These are phyloP conservation scores for Aspergillus indologenus DNA, from an alignment of 495 filamentous ascomycete genomes.

Conservation along the genomic window DNA sequence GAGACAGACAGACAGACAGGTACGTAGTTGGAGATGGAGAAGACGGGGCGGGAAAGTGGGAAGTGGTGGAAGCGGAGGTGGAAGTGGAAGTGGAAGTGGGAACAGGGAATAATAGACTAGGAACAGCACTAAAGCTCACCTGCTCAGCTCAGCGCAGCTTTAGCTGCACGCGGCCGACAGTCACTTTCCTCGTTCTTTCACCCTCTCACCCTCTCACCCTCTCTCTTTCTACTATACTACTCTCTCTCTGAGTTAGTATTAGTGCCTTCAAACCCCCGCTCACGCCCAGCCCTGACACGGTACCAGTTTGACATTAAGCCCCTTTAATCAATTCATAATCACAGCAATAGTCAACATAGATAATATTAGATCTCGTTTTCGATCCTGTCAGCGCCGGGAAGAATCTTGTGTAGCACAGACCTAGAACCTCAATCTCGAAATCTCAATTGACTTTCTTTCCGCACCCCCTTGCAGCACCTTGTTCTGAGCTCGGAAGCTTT, in stretches of 20 bases:
- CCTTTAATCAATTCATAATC: neutral
- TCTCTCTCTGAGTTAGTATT: too few species aligned
- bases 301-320: neutral
- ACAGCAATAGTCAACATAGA: too few species aligned
- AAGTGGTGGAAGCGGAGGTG: neutral
- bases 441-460: neutral
- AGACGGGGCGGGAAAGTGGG: neutral
- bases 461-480: neutral
- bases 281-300: neutral
- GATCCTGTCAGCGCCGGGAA: neutral
- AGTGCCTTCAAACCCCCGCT: neutral
- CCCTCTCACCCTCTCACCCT: too few species aligned
- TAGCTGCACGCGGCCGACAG: neutral
- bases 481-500: neutral
- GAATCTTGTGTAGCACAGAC: neutral
- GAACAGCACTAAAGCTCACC: neutral
- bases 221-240: too few species aligned
- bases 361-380: neutral
- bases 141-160: neutral
- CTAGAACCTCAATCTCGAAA: neutral
- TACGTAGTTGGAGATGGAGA: too few species aligned
- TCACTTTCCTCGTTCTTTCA: too few species aligned
- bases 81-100: neutral
- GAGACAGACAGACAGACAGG: neutral
- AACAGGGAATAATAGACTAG: neutral